Evolutionary conservation across 2,329 filamentous ascomycete species (phyloP).

Genomic region (Monilinia aucupariae): DNA sequence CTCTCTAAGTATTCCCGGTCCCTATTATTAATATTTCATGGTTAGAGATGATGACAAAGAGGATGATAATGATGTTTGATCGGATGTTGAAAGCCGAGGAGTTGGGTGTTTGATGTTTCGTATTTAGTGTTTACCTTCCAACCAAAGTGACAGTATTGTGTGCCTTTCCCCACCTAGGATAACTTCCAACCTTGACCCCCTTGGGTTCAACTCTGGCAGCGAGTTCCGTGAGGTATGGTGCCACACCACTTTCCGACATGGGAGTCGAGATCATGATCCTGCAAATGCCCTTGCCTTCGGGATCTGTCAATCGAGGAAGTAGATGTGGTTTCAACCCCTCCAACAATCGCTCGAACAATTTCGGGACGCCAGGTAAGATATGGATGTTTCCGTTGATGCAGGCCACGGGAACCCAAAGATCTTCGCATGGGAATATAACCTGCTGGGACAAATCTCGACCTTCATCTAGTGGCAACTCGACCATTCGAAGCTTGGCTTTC

Average conservation of each 20-base stretch:
- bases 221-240: conserved; percentile 74
- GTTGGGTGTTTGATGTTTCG: too few relatives aligned
- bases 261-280: conserved; percentile 84
- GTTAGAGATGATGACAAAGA: conserved; percentile 8
- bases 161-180: conserved; percentile 85
- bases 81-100: neutral
- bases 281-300: conserved; percentile 72
- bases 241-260: conserved; percentile 77
- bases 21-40: conserved; percentile 36
- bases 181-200: conserved; percentile 91
- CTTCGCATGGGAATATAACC: conserved; percentile 70
- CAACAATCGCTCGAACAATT: conserved; percentile 72
- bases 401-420: conserved; percentile 84
- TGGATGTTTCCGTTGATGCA: conserved; percentile 92
- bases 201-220: conserved; percentile 65
- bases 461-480: conserved; percentile 73
- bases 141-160: conserved; percentile 89
- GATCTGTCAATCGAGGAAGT: conserved; percentile 66
- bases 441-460: conserved; percentile 61
- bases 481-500: conserved; percentile 84
- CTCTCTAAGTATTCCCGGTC: conserved; percentile 74
- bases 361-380: conserved; percentile 84
- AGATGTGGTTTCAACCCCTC: conserved; percentile 69
- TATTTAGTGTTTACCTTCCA: conserved; percentile 51
- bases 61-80: too few relatives aligned